Evolutionary conservation across 2,329 filamentous ascomycete genomes (phyloP).

Genomic region (Calonectria hongkongensis): DNA sequence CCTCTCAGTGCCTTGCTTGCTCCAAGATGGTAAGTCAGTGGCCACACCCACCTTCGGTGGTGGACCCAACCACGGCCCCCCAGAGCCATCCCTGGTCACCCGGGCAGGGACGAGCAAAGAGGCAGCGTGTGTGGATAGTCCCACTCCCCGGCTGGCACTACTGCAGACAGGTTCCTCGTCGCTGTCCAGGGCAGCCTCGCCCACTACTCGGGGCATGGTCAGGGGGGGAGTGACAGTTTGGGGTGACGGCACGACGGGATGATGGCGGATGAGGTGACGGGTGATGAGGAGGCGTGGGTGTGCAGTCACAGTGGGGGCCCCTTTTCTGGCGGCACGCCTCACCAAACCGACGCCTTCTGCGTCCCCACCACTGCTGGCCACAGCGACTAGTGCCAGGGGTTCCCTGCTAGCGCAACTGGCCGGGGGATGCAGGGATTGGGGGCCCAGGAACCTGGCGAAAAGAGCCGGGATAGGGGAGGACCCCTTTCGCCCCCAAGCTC

Average conservation of each 20-base stretch:
- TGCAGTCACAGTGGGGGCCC: conserved; percentile 48
- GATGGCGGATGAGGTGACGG: conserved; percentile 38
- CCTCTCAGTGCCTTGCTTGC: conserved; percentile 44
- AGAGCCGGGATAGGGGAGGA: conserved; percentile 39
- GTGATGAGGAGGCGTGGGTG: conserved; percentile 45
- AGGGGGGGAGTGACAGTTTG: conserved; percentile 30
- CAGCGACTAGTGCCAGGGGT: conserved; percentile 39
- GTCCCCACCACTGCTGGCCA: conserved; percentile 39
- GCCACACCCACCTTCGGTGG: conserved; percentile 52
- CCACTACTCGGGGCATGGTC: not conserved
- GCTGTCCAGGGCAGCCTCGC: conserved; percentile 28
- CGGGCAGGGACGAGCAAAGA: conserved; percentile 16
- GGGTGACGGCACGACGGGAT: conserved; percentile 45
- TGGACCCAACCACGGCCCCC: conserved; percentile 33
- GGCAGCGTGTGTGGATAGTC: conserved; percentile 27
- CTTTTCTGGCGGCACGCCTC: conserved; percentile 39
- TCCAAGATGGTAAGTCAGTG: conserved; percentile 46
- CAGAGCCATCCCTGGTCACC: conserved; percentile 38
- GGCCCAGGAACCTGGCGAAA: conserved; percentile 41
- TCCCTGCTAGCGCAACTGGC: conserved; percentile 43
- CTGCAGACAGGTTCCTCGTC: conserved; percentile 36
- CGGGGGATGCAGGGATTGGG: conserved; percentile 42
- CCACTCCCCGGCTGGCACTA: conserved; percentile 37
- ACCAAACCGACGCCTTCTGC: conserved; percentile 41
- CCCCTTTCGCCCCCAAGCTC: conserved; percentile 42